These are phyloP conservation scores for Earliella scabrosa DNA, from an alignment of 1,284 basidiomycete species.

Conservation along the genomic window DNA sequence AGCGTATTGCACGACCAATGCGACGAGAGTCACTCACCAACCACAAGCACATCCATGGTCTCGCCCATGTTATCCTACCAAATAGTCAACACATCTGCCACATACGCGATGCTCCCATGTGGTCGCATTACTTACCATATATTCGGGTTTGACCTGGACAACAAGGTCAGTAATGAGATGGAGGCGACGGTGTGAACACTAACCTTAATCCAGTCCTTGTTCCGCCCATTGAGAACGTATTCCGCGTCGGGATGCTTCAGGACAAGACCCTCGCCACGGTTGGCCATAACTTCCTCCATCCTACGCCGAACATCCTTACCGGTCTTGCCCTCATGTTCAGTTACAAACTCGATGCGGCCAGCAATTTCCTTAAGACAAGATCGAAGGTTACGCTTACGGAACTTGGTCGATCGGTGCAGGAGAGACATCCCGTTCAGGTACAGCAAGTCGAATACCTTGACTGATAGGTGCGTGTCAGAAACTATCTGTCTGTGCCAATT, in stretches of 20 bases:
- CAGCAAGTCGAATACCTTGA: conserved; percentile 94
- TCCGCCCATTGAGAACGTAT: conserved; percentile 86
- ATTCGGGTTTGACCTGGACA: conserved; percentile 85
- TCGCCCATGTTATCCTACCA: conserved; percentile 84
- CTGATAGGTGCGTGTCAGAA: conserved; percentile 43
- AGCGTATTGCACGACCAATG: neutral
- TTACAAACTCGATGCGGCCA: conserved; percentile 81
- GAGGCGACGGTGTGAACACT: too few relatives aligned
- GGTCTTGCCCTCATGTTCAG: conserved; percentile 73
- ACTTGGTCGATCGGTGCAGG: conserved; percentile 62
- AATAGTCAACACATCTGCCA: conserved; percentile 7
- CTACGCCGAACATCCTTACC: conserved; percentile 78
- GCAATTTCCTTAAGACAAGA: conserved; percentile 64
- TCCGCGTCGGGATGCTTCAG: conserved; percentile 83
- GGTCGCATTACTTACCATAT: conserved; percentile 67
- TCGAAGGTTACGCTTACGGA: conserved; percentile 73
- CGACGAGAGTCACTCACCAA: conserved; percentile 54
- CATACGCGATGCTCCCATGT: neutral
- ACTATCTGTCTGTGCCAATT: neutral
- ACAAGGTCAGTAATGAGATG: neutral
- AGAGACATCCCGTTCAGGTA: conserved; percentile 82
- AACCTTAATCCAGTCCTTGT: conserved; percentile 91
- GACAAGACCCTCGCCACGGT: conserved; percentile 89
- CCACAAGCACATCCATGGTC: conserved; percentile 87
- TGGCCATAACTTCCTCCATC: conserved; percentile 83